phyloP scores from a whole-genome alignment of 345 rosid species.

The Pelargonium nanum region DNA sequence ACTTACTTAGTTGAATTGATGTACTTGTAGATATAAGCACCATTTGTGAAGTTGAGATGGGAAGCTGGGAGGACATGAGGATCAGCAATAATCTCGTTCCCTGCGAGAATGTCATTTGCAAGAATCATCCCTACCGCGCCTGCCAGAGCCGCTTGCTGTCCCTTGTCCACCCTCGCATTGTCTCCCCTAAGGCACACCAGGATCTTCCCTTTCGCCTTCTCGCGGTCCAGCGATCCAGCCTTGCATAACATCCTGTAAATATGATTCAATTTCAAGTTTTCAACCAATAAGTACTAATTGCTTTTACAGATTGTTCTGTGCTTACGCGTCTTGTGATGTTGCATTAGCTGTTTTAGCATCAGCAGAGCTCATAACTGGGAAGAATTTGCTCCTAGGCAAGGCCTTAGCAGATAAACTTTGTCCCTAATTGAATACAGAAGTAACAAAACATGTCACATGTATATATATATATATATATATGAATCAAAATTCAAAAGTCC shows the following conservation, averaged over 20 bases:
- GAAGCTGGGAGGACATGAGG: slow-evolving; percentile 70
- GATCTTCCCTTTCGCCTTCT: slow-evolving; percentile 57
- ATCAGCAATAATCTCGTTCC: slow-evolving; percentile 40
- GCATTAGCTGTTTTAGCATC: slow-evolving; percentile 45
- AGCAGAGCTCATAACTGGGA: slow-evolving; percentile 46
- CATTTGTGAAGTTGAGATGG: slow-evolving; percentile 42
- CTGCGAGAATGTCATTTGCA: slow-evolving; percentile 29
- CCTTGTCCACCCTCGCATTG: slow-evolving; percentile 46
- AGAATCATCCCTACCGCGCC: slow-evolving; percentile 85
- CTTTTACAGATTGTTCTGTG: not conserved
- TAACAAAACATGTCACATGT: not conserved
- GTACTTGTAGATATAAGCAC: slow-evolving; percentile 36
- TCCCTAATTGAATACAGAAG: slow-evolving; percentile 45
- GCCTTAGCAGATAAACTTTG: slow-evolving; percentile 48
- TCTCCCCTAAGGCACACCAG: slow-evolving; percentile 59
- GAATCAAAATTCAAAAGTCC: not conserved
- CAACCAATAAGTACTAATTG: too few relatives aligned
- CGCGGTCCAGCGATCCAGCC: slow-evolving; percentile 50
- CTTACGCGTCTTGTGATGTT: slow-evolving; percentile 49
- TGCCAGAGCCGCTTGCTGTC: slow-evolving; percentile 40
- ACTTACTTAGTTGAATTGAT: slow-evolving; percentile 43
- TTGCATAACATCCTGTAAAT: slow-evolving; percentile 38
- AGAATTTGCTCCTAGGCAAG: slow-evolving; percentile 36
- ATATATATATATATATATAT: too few relatives aligned
- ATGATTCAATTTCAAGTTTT: too few relatives aligned